These are phyloP conservation scores for Dichotomopilus funicola DNA, from an alignment of 2,329 filamentous ascomycete genomes.

Conservation along the genomic window DNA sequence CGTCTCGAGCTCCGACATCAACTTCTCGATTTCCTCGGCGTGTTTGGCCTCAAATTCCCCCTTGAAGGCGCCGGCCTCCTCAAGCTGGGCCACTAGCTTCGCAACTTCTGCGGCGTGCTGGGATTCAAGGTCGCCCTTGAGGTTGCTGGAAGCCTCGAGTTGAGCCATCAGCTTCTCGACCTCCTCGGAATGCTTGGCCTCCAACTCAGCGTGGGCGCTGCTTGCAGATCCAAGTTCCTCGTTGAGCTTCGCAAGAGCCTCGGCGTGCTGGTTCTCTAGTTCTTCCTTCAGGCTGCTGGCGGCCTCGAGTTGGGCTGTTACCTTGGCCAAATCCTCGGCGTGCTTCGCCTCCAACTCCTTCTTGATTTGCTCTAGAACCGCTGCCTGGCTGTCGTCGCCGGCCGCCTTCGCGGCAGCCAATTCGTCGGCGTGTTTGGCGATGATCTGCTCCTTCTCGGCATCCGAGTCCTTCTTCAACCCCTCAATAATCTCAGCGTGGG, in stretches of 20 bases:
- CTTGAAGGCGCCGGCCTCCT: constrained; percentile 26
- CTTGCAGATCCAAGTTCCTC: constrained; percentile 27
- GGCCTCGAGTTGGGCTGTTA: constrained; percentile 29
- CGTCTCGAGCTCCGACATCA: constrained; percentile 29
- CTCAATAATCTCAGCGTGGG: constrained; percentile 39
- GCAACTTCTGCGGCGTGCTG: constrained; percentile 30
- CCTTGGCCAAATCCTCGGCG: constrained; percentile 26
- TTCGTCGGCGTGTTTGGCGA: constrained; percentile 27
- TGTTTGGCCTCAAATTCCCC: constrained; percentile 27
- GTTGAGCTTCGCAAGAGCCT: constrained; percentile 26
- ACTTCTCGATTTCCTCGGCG: constrained; percentile 26
- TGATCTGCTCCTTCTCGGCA: constrained; percentile 34
- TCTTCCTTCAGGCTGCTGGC: constrained; percentile 25
- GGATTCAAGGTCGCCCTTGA: constrained; percentile 25
- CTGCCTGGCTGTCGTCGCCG: constrained; percentile 21
- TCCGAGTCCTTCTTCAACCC: constrained; percentile 37
- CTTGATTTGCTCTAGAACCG: constrained; percentile 24
- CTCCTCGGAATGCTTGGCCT: constrained; percentile 29
- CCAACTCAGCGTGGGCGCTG: constrained; percentile 18
- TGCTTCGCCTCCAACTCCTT: constrained; percentile 28
- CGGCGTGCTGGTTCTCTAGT: constrained; percentile 27
- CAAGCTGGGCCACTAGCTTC: constrained; percentile 28
- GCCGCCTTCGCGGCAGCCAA: constrained; percentile 25
- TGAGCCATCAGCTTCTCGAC: constrained; percentile 28
- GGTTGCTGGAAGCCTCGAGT: constrained; percentile 27